Conservation (phyloP, 139 green algal species). For the Haematococcus sp. region DNA sequence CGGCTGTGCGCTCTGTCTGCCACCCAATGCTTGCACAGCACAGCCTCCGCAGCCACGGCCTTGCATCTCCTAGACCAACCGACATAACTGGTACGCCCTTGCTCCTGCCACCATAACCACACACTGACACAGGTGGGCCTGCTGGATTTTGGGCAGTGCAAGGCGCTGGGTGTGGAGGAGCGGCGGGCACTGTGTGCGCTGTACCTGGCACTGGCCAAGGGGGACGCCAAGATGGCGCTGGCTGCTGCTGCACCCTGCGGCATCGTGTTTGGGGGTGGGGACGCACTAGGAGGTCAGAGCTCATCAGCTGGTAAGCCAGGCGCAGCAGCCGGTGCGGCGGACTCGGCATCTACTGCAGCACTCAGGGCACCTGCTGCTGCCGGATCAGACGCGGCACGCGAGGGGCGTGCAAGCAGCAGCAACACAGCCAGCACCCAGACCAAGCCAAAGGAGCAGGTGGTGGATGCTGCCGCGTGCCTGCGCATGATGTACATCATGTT, state of each 20-base stretch:
- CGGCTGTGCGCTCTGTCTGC: background rate
- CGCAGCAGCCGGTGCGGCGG: background rate
- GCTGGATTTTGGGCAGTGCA: constrained; percentile 31
- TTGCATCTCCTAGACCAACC: too few relatives aligned
- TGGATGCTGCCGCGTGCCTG: background rate
- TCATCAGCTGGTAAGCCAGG: too few relatives aligned
- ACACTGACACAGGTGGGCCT: constrained; percentile 14
- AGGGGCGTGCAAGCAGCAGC: background rate
- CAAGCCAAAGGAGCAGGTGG: too few relatives aligned
- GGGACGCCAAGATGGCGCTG: background rate
- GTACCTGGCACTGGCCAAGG: background rate
- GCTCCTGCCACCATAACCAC: too few relatives aligned
- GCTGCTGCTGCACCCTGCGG: background rate
- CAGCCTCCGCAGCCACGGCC: too few relatives aligned
- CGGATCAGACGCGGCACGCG: too few relatives aligned
- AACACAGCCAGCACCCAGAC: too few relatives aligned
- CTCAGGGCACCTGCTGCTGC: too few relatives aligned
- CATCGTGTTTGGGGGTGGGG: background rate
- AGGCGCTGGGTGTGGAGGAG: constrained; percentile 11
- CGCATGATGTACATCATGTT: constrained; percentile 5
- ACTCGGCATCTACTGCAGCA: background rate
- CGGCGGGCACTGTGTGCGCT: background rate
- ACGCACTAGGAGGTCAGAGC: too few relatives aligned
- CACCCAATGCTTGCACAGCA: background rate
- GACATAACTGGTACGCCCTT: too few relatives aligned